phyloP scores from a whole-genome alignment of 2,329 filamentous ascomycete species.

The Aspergillus arachidicola region DNA sequence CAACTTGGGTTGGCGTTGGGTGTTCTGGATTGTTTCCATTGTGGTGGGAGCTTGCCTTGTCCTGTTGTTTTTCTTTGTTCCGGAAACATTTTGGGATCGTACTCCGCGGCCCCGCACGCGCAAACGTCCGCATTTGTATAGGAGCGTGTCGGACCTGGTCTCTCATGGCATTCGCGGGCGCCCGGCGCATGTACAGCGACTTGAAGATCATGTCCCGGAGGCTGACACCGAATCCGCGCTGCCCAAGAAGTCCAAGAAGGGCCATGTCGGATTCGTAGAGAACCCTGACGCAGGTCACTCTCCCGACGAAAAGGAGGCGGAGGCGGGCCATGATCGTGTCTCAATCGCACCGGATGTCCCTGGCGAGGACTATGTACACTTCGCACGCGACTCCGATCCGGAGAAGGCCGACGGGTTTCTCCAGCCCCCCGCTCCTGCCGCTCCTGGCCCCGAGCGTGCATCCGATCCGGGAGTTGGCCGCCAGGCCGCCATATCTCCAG shows the following conservation, averaged over 20 bases:
- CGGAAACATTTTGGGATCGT: conserved; percentile 94
- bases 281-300: neutral
- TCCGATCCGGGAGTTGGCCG: conserved; percentile 35
- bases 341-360: neutral
- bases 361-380: conserved; percentile 6
- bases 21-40: conserved; percentile 86
- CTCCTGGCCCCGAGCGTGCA: conserved; percentile 8
- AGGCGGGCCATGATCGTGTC: conserved; percentile 3
- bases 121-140: conserved; percentile 39
- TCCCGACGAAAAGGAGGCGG: conserved; percentile 19
- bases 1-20: conserved; percentile 81
- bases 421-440: conserved; percentile 13
- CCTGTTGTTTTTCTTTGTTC: conserved; percentile 85
- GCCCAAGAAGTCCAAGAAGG: conserved; percentile 36
- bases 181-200: conserved; percentile 24
- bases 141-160: conserved; percentile 42
- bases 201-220: conserved; percentile 18
- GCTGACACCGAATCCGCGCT: conserved; percentile 13
- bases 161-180: conserved; percentile 39
- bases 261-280: conserved; percentile 62
- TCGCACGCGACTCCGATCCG: neutral
- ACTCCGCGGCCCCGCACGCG: conserved; percentile 59
- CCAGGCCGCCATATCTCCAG: conserved; percentile 24
- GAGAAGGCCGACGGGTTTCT: conserved; percentile 21
- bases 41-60: conserved; percentile 70